Evolutionary conservation across 805 yeast genomes (phyloP), one percentile per base, ranked within the genome.

Genomic region (Hanseniaspora occidentalis): DNA sequence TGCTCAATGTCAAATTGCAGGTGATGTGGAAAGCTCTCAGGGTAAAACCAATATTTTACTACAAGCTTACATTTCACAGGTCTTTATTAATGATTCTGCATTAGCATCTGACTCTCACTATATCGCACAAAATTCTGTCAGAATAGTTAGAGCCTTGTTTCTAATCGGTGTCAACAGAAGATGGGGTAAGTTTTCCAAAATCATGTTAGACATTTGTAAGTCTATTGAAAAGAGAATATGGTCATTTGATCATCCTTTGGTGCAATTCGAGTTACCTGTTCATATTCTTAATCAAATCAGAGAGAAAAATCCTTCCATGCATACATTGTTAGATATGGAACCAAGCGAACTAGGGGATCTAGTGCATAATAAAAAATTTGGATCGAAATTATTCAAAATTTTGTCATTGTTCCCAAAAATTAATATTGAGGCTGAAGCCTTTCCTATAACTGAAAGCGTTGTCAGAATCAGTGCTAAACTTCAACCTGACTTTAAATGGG

Each of bases 41-140:
- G 92, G 89, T 14, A 92, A 92, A 56, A 81, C 96, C 0, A 88
- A 89, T 50, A 73, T 86, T 35, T 67, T 94, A 35, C 61, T 92
- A 16, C 99, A 92, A 57, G 79, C 96, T 0, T 94, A 71, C 56
- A 81, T 92, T 23, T 85, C 96, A 0, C 76, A 78, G 43, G 76
- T 85, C 1, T 50, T 58, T 9, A 73, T 88, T 27, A 74, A 70
- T 43, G 95, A 85, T 43, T 77, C 95, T 3, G 81, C 98, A 0
- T 64, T 92, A 43, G 66, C 74, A 2, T 84, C 96, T 0, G 98
- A 92, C 58, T 70, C 84, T 37, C 82, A 84, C 46, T 92, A 92
- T 56, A 94, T 92, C 42, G 96, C 97, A 1, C 98, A 92, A 53
- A 92, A 92, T 53, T 73, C 96, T 3, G 85, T 89, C 1, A 77